Conservation (phyloP, 2,329 filamentous ascomycete genomes). For the Tolypocladium cylindrosporum region DNA sequence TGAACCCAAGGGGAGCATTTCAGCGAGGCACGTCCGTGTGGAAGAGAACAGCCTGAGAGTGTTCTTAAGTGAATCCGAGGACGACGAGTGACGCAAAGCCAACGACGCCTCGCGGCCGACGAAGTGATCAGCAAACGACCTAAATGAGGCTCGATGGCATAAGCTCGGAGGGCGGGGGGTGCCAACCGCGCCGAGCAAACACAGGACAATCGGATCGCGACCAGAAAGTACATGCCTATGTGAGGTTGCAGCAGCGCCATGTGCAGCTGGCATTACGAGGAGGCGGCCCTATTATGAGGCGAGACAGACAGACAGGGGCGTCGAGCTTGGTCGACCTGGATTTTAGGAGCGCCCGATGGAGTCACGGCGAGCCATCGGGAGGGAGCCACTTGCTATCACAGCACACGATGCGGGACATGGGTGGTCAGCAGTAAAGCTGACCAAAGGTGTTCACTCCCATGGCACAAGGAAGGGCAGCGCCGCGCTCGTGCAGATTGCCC, state of each 20-base stretch:
- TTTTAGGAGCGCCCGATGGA: neutral
- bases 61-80: neutral
- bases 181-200: neutral
- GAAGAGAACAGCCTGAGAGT: neutral
- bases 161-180: neutral
- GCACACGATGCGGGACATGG: neutral
- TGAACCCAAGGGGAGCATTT: neutral
- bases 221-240: neutral
- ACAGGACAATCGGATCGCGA: neutral
- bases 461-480: neutral
- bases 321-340: neutral
- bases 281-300: neutral
- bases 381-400: neutral
- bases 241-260: neutral
- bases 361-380: neutral
- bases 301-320: neutral
- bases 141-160: neutral
- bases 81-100: neutral
- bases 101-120: neutral
- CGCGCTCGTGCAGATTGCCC: neutral
- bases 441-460: slow-evolving; percentile 1
- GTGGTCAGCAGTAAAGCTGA: neutral
- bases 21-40: neutral
- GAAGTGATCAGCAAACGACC: neutral
- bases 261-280: neutral